A percentile compares a stretch with the other conserved stretches of the same genome.
phyloP scores from a whole-genome alignment of 805 yeast species.

The Barnettozyma sucrosica region DNA sequence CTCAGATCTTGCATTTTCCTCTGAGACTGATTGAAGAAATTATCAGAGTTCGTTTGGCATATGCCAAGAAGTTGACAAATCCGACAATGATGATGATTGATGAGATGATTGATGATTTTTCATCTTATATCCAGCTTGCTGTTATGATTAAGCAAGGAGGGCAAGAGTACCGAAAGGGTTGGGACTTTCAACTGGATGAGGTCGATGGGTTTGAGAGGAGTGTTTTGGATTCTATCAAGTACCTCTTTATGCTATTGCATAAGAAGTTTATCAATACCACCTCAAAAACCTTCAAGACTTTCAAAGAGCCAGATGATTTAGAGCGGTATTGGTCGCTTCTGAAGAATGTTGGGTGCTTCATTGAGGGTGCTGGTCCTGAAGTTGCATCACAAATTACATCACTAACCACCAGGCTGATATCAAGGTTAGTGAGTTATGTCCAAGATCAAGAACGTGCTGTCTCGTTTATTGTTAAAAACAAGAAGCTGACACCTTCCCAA shows the following conservation, averaged over 20 bases:
- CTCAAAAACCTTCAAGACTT: constrained; percentile 66
- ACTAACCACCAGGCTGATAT: constrained; percentile 61
- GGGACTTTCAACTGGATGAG: constrained; percentile 64
- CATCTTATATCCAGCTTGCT: constrained; percentile 68
- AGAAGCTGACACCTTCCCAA: constrained; percentile 12
- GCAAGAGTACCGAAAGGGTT: constrained; percentile 50
- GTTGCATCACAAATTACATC: constrained; percentile 72
- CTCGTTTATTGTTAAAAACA: constrained; percentile 28
- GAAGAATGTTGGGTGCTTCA: constrained; percentile 66
- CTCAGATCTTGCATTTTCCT: constrained; percentile 69
- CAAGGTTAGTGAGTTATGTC: constrained; percentile 63
- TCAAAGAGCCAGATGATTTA: constrained; percentile 86
- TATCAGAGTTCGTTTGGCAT: constrained; percentile 63
- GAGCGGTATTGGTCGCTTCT: constrained; percentile 78
- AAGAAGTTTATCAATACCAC: constrained; percentile 77
- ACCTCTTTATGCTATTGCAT: constrained; percentile 64
- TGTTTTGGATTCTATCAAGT: constrained; percentile 67
- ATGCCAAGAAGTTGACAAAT: constrained; percentile 70
- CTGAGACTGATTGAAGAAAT: constrained; percentile 73
- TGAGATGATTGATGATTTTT: constrained; percentile 84
- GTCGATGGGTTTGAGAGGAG: constrained; percentile 62
- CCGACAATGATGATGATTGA: constrained; percentile 96
- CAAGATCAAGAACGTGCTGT: constrained; percentile 69
- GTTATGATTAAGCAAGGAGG: constrained; percentile 67
- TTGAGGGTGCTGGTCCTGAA: constrained; percentile 76